A percentile compares a stretch with the other conserved stretches of the same genome.
Evolutionary conservation across 2,329 filamentous ascomycete species (phyloP).

Genomic region (Colletotrichum zoysiae): DNA sequence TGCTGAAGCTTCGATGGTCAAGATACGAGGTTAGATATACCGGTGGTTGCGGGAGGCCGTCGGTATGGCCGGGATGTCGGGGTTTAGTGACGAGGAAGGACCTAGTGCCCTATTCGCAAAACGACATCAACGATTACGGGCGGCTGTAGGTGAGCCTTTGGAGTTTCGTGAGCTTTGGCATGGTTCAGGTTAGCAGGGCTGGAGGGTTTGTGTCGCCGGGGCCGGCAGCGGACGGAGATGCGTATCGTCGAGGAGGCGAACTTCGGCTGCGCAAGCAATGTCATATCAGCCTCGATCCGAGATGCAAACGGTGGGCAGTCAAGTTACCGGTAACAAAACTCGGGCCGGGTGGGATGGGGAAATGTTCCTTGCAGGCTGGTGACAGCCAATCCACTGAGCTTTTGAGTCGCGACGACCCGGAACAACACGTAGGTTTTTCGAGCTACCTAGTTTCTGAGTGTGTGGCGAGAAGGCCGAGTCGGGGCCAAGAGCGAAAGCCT

Average conservation of each 20-base stretch:
- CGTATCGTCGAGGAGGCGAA: neutral
- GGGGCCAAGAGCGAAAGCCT: neutral
- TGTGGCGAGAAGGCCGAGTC: neutral
- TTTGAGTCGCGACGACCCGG: neutral
- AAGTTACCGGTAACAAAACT: neutral
- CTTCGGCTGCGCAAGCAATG: neutral
- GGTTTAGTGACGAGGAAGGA: neutral
- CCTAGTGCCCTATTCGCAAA: neutral
- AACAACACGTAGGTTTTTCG: neutral
- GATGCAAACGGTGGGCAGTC: neutral
- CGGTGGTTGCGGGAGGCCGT: neutral
- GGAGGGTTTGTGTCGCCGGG: neutral
- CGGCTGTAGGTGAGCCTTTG: constrained; percentile 1
- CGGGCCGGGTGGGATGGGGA: neutral
- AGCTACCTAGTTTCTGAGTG: neutral
- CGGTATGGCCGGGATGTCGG: neutral
- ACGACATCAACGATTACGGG: neutral
- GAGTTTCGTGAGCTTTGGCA: constrained; percentile 8
- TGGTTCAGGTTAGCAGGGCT: constrained; percentile 1
- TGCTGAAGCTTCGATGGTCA: neutral
- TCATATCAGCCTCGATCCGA: constrained; percentile 1
- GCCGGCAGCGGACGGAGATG: neutral
- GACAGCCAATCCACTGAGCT: neutral
- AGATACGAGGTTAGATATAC: neutral
- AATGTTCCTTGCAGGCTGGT: neutral